Percentiles rank a stretch among this genome's conserved stretches.
Evolutionary conservation across 2,329 filamentous ascomycete genomes (phyloP).

Genomic region (Aspergillus bombycis): DNA sequence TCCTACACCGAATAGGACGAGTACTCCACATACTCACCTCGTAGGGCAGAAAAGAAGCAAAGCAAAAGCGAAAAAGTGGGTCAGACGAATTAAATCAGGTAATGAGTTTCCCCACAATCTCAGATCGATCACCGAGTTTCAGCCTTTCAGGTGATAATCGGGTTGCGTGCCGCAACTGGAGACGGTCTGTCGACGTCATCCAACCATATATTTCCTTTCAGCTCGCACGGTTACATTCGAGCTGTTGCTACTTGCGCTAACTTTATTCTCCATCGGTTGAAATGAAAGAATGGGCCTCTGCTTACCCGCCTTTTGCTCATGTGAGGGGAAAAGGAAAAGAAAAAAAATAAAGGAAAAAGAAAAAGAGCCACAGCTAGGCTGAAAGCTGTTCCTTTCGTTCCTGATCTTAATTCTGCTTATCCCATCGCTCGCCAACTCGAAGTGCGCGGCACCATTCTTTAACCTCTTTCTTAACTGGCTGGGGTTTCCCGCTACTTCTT

Average conservation of each 20-base stretch:
- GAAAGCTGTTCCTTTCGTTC: not conserved
- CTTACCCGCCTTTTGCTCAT: conserved; percentile 1
- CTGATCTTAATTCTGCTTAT: not conserved
- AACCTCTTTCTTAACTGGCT: not conserved
- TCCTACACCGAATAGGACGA: not conserved
- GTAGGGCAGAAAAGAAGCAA: not conserved
- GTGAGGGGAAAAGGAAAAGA: not conserved
- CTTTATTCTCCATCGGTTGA: not conserved
- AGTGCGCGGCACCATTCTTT: not conserved
- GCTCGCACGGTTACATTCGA: not conserved
- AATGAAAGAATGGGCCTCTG: not conserved
- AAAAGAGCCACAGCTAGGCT: not conserved
- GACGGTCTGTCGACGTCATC: not conserved
- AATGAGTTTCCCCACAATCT: not conserved
- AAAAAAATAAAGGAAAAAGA: too few species aligned
- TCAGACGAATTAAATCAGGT: not conserved
- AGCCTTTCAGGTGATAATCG: not conserved
- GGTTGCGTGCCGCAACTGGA: not conserved
- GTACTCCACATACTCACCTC: not conserved
- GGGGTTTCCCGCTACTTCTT: not conserved
- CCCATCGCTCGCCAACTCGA: not conserved
- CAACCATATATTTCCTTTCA: not conserved
- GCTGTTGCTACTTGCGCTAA: not conserved
- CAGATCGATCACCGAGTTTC: not conserved
- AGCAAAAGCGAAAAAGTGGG: not conserved